These are phyloP conservation scores for Komagataea norvegica DNA, from an alignment of 1,139 yeast species.

Conservation along the genomic window DNA sequence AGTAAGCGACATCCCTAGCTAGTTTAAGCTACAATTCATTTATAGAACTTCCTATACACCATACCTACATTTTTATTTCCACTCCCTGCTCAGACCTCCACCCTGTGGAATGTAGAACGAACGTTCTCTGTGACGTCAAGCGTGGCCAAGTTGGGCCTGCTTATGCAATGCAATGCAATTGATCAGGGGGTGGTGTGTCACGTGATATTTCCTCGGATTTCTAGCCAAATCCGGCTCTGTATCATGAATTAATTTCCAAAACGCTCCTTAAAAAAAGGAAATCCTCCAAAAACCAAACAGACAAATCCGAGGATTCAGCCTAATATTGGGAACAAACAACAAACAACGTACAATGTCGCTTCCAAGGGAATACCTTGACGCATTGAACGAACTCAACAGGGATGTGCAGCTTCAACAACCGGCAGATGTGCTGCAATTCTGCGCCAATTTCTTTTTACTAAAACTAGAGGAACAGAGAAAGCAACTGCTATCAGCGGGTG, in stretches of 20 bases:
- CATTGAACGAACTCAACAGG: conserved; percentile 57
- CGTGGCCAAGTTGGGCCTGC: no score
- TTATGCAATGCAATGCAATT: no score
- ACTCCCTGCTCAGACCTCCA: no score
- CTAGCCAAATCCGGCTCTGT: no score
- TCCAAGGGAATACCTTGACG: conserved; percentile 40
- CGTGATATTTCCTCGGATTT: no score
- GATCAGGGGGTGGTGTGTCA: no score
- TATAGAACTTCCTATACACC: no score
- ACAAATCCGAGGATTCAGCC: neutral
- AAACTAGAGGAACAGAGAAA: conserved; percentile 59
- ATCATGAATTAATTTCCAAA: no score
- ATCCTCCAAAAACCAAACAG: neutral
- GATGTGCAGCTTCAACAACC: conserved; percentile 64
- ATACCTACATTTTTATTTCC: no score
- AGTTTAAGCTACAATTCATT: neutral
- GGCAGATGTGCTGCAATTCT: conserved; percentile 64
- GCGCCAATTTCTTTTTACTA: conserved; percentile 64
- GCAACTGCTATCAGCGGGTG: conserved; percentile 46
- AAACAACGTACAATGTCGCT: conserved; percentile 16
- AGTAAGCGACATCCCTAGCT: conserved; percentile 41
- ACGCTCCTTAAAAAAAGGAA: no score
- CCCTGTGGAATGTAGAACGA: no score
- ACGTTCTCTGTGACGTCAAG: no score
- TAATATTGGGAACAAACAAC: neutral